These are phyloP conservation scores for Metschnikowia proteae DNA, from an alignment of 805 yeast genomes.

Conservation along the genomic window DNA sequence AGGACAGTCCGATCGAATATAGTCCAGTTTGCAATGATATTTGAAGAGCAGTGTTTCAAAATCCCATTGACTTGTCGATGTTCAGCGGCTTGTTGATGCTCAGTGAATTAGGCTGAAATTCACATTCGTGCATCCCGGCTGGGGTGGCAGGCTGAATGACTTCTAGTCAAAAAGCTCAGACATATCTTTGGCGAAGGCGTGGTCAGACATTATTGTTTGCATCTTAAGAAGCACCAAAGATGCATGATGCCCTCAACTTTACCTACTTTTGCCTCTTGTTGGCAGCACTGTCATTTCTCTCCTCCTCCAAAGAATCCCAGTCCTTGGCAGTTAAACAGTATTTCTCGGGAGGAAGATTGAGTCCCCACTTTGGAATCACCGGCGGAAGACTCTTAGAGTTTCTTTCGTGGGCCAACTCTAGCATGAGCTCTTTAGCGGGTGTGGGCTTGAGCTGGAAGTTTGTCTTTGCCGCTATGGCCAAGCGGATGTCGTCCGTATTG, in stretches of 20 bases:
- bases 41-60: too few species aligned
- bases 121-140: neutral
- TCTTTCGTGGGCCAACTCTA: conserved; percentile 89
- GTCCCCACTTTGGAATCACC: conserved; percentile 86
- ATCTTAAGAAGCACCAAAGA: too few species aligned
- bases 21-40: too few species aligned
- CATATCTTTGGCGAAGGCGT: too few species aligned
- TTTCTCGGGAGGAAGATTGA: conserved; percentile 95
- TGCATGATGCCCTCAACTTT: too few species aligned
- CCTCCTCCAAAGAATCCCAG: conserved; percentile 47
- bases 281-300: conserved; percentile 17
- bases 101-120: too few species aligned
- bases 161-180: neutral
- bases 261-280: conserved; percentile 11
- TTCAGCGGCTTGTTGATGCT: too few species aligned
- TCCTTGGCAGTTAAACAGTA: conserved; percentile 85
- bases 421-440: conserved; percentile 85
- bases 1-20: neutral
- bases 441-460: conserved; percentile 92
- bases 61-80: too few species aligned
- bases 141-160: neutral
- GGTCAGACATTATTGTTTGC: too few species aligned
- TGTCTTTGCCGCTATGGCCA: conserved; percentile 92
- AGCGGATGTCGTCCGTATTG: conserved; percentile 83
- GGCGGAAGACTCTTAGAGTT: conserved; percentile 89